Conservation (phyloP, 345 rosid genomes). For the Toxicodendron radicans region DNA sequence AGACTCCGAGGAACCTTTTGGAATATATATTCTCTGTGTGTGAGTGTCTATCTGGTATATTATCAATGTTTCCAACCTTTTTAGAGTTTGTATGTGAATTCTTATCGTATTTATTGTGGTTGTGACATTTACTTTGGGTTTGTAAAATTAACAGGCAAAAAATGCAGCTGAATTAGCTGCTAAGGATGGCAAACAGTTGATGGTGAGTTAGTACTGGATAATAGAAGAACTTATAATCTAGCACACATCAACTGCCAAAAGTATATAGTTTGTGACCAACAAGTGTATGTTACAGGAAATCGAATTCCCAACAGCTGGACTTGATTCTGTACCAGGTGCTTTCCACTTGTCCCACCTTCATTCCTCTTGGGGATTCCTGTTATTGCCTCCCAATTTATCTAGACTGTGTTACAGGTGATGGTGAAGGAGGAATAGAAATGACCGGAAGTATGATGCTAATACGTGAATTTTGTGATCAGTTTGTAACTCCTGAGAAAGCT, state of each 20-base stretch:
- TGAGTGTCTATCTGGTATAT: background rate
- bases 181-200: constrained; percentile 62
- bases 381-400: constrained; percentile 10
- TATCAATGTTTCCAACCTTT: background rate
- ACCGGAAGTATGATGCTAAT: constrained; percentile 84
- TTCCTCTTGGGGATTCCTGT: background rate
- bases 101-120: background rate
- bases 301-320: constrained; percentile 94
- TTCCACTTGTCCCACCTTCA: background rate
- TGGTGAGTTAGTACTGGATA: constrained; percentile 53
- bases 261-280: constrained; percentile 25
- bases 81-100: background rate
- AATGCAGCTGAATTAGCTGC: constrained; percentile 67
- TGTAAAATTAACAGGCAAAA: constrained; percentile 57
- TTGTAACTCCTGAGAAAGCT: constrained; percentile 60
- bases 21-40: background rate
- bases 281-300: constrained; percentile 67
- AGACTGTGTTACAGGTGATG: constrained; percentile 58
- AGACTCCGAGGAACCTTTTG: background rate
- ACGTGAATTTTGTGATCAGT: constrained; percentile 76
- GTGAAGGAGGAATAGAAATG: constrained; percentile 97
- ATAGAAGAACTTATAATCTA: constrained; percentile 10
- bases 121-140: constrained; percentile 14
- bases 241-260: background rate
- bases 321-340: constrained; percentile 85